phyloP scores from a whole-genome alignment of 306 rosid species.

The Prunus salicina region DNA sequence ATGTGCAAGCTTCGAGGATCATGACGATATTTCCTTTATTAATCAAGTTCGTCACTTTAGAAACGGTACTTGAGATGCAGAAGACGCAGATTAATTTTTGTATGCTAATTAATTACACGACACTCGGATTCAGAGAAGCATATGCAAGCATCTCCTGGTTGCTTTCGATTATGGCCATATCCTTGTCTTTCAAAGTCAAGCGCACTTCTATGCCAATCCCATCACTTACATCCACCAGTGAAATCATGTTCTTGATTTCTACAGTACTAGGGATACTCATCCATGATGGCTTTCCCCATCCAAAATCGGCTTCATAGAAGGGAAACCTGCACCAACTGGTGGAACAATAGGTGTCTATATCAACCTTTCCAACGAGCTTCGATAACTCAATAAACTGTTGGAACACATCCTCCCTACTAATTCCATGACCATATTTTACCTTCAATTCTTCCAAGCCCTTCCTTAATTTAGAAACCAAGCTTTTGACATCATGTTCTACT shows the following conservation, averaged over 20 bases:
- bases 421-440: background rate
- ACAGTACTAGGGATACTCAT: background rate
- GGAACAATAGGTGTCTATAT: background rate
- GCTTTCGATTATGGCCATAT: background rate
- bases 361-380: background rate
- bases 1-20: background rate
- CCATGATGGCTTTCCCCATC: constrained; percentile 39
- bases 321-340: constrained; percentile 20
- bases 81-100: no score
- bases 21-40: no score
- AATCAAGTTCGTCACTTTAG: no score
- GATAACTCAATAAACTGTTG: background rate
- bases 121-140: background rate
- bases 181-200: background rate
- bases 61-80: no score
- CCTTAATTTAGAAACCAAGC: background rate
- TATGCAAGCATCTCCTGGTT: background rate
- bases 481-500: background rate
- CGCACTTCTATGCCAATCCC: constrained; percentile 22
- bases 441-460: background rate
- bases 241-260: constrained; percentile 4
- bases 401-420: background rate
- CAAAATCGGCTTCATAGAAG: constrained; percentile 15
- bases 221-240: constrained; percentile 13
- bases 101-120: background rate